phyloP scores from a whole-genome alignment of 257 asterid genomes.

The Solanum clarkiae region DNA sequence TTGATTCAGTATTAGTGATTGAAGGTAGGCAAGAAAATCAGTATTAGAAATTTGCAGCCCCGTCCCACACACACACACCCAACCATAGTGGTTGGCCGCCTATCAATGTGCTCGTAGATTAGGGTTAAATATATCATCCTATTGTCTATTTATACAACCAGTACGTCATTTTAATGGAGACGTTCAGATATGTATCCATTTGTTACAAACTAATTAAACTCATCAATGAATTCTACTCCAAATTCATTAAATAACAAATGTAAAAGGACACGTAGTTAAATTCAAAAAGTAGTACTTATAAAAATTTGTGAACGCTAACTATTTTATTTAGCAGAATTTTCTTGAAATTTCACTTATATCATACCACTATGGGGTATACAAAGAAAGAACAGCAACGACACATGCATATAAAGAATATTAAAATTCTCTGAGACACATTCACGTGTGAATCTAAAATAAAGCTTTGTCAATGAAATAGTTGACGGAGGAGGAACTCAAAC shows the following conservation, averaged over 20 bases:
- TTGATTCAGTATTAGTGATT: not conserved
- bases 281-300: not conserved
- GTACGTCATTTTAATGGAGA: not conserved
- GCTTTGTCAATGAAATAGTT: not conserved
- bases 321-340: not conserved
- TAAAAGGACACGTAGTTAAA: not conserved
- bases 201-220: not conserved
- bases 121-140: not conserved
- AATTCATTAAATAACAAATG: not conserved
- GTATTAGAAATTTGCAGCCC: no score
- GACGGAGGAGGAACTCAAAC: not conserved
- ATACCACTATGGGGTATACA: not conserved
- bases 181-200: not conserved
- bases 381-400: not conserved
- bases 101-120: not conserved
- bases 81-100: no score
- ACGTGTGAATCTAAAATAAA: not conserved
- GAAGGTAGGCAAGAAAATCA: not conserved
- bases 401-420: not conserved
- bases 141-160: no score
- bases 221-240: not conserved
- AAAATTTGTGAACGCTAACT: not conserved
- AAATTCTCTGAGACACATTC: not conserved
- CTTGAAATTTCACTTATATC: not conserved
- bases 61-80: rapidly evolving